A percentile compares a stretch with the other conserved stretches of the same genome.
Evolutionary conservation across 352 stramenopile species (phyloP).

Genomic region (Pythium dissotocum): DNA sequence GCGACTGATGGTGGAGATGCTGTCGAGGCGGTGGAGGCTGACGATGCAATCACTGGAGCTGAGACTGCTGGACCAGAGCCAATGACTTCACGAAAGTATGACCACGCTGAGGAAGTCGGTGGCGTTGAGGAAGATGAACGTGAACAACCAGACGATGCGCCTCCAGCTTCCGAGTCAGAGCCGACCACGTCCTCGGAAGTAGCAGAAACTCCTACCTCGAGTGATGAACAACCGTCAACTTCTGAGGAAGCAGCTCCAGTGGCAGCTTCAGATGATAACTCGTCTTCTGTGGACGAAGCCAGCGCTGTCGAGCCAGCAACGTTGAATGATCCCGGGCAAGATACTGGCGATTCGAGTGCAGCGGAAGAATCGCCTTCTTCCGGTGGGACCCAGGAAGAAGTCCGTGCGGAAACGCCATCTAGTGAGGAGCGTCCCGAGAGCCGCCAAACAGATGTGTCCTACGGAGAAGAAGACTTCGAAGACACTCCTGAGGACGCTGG

Average conservation of each 20-base stretch:
- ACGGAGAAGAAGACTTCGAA: slow-evolving; percentile 27
- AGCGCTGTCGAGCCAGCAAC: background rate
- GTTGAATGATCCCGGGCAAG: background rate
- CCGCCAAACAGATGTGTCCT: slow-evolving; percentile 21
- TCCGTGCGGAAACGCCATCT: background rate
- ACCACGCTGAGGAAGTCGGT: background rate
- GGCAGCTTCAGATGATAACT: background rate
- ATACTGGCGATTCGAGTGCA: background rate
- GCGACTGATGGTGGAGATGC: background rate
- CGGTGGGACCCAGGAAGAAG: background rate
- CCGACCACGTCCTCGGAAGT: background rate
- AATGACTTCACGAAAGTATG: background rate
- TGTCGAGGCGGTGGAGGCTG: background rate
- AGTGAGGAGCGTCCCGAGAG: slow-evolving; percentile 18
- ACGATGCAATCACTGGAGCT: background rate
- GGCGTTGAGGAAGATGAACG: background rate
- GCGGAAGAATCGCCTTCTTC: background rate
- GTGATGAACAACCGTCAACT: background rate
- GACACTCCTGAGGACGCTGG: slow-evolving; percentile 5
- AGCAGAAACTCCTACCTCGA: background rate
- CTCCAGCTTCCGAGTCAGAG: background rate
- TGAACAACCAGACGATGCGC: background rate
- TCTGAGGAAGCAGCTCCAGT: background rate
- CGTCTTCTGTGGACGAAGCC: background rate
- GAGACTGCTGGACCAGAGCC: background rate